Evolutionary conservation across 306 rosid genomes (phyloP).

Genomic region (Vicia faba): DNA sequence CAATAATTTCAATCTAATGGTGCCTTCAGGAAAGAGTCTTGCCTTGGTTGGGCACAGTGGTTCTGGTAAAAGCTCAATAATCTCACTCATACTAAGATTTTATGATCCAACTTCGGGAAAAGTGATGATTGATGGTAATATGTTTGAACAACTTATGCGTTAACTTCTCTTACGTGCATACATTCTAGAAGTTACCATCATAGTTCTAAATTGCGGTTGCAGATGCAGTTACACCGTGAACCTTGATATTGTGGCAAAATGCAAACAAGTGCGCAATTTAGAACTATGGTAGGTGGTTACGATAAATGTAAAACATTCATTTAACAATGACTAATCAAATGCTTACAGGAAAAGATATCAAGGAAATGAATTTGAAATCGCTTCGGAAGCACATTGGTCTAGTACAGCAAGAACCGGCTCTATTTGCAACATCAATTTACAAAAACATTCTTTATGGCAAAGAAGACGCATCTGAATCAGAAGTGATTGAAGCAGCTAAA

Average conservation of each 20-base stretch:
- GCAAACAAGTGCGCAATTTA: not conserved
- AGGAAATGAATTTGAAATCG: constrained; percentile 62
- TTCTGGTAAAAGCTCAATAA: constrained; percentile 89
- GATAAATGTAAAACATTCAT: not conserved
- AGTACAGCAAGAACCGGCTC: constrained; percentile 93
- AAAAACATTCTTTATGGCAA: constrained; percentile 83
- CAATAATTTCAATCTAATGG: constrained; percentile 62
- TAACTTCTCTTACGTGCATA: constrained; percentile 1
- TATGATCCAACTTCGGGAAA: constrained; percentile 80
- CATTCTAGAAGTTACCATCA: not conserved
- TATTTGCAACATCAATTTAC: constrained; percentile 76
- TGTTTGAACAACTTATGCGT: constrained; percentile 8
- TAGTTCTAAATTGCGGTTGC: not conserved
- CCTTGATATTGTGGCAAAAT: not conserved
- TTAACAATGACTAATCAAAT: constrained; percentile 24
- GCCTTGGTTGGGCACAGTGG: constrained; percentile 96
- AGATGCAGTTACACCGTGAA: not conserved
- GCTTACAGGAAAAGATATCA: constrained; percentile 75
- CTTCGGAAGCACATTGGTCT: constrained; percentile 78
- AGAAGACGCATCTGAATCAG: constrained; percentile 75
- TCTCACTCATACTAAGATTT: constrained; percentile 77
- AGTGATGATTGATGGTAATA: constrained; percentile 84
- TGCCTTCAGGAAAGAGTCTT: constrained; percentile 62
- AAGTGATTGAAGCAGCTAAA: constrained; percentile 78
- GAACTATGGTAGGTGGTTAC: not conserved